Evolutionary conservation across 306 rosid genomes (phyloP), one percentile per base, ranked within the genome.

Genomic region (Corylus avellana): DNA sequence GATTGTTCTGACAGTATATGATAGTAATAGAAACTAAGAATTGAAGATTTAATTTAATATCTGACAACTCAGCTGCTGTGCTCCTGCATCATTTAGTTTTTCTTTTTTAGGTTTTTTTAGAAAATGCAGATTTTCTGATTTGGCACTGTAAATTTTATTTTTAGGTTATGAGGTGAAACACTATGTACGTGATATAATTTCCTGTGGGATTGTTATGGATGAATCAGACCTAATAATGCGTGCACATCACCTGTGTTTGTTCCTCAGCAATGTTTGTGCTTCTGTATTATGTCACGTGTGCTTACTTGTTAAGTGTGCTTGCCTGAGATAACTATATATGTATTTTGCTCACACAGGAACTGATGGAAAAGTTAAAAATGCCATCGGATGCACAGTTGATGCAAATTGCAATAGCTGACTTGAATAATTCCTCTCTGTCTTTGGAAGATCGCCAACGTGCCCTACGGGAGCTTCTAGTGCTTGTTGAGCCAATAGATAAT

Each of bases 301-400:
- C 6, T 39, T 27, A 16, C 73, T 53, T 37, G 39, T 12, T 51
- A 18, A 48, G 16, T 35, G 27, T 37, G 49, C 8, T 32, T 64
- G 49, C 27, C 58, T 79, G 53, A 32, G 62, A 69, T 75, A 63
- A 70, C 11, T 66, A 64, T 78, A 59, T 25, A 54, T 64, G 37
- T 18, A 55, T 75, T 53, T n/a, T 79, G 35, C 50, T 79, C 22
- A n/a, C 67, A 51, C 84, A 92, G 97, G 92, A 94, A 66, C 53
- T 92, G 46, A 82, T 94, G 92, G 94, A 94, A 82, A 78, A 84
- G 83, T 67, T 89, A 68, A 92, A 82, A 77, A 81, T 87, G 88
- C 93, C 93, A 18, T 90, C 98, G 5, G 98, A 92, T 80, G 91
- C 90, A 17, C 87, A 94, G 39, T 77, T 94, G 90, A 94, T 94